Conservation (phyloP, 768 basidiomycete genomes). For the Suillus alpinus region DNA sequence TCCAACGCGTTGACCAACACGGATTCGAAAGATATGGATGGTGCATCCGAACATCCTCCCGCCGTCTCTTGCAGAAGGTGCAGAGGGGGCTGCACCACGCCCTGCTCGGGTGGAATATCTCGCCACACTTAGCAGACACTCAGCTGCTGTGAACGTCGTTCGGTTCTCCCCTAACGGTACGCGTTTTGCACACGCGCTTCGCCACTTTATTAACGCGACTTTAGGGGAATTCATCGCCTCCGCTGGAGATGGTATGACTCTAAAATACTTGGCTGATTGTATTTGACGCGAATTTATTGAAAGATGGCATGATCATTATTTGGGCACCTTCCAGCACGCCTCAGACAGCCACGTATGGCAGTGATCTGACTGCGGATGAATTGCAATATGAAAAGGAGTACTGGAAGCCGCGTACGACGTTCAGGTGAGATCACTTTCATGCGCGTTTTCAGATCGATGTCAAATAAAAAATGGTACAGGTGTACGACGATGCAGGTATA, state of each 20-base stretch:
- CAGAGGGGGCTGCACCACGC: conserved; percentile 38
- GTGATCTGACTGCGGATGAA: conserved; percentile 75
- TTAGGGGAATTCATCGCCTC: conserved; percentile 90
- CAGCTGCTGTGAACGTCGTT: conserved; percentile 94
- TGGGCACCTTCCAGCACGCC: conserved; percentile 86
- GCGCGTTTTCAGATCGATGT: conserved; percentile 2
- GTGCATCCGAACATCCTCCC: conserved; percentile 89
- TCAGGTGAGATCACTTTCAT: conserved; percentile 52
- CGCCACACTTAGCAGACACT: conserved; percentile 89
- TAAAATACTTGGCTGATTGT: conserved; percentile 6
- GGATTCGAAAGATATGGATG: conserved; percentile 74
- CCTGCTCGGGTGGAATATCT: conserved; percentile 95
- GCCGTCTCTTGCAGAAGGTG: conserved; percentile 45
- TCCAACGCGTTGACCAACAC: conserved; percentile 12
- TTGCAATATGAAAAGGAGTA: conserved; percentile 88
- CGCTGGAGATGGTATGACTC: conserved; percentile 86
- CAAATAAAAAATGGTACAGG: conserved; percentile 38
- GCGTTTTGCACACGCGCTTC: conserved; percentile 16
- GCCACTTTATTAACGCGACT: background rate
- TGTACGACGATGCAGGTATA: conserved; percentile 96
- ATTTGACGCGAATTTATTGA: conserved; percentile 4
- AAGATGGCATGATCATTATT: conserved; percentile 96
- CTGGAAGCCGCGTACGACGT: conserved; percentile 87
- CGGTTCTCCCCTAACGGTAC: conserved; percentile 92
- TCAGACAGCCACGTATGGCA: conserved; percentile 74